These are phyloP conservation scores for Eremochloa ophiuroides DNA, from an alignment of 176 grass and related monocot genomes.

Conservation along the genomic window DNA sequence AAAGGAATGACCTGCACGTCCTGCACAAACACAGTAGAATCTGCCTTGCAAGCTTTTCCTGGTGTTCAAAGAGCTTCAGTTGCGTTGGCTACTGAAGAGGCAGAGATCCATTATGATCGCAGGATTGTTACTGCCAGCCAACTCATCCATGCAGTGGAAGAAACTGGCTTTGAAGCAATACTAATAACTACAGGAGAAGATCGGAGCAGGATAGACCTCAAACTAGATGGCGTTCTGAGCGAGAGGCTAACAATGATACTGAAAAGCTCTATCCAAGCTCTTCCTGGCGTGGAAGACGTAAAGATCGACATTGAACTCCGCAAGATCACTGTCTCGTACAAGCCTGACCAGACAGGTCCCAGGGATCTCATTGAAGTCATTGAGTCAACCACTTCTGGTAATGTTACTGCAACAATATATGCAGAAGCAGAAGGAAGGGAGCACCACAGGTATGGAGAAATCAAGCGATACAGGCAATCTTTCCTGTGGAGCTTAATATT, in stretches of 20 bases:
- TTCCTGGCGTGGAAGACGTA: conserved; percentile 67
- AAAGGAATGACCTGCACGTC: conserved; percentile 88
- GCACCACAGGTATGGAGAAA: conserved; percentile 66
- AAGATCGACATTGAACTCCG: conserved; percentile 49
- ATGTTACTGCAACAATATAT: conserved; percentile 69
- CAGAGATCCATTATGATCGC: conserved; percentile 68
- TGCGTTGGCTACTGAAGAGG: conserved; percentile 88
- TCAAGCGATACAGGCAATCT: conserved; percentile 71
- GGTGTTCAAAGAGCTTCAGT: conserved; percentile 76
- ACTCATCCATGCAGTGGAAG: conserved; percentile 55
- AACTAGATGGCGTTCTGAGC: conserved; percentile 51
- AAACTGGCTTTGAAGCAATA: conserved; percentile 66
- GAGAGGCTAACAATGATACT: conserved; percentile 47
- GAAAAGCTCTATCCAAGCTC: conserved; percentile 66
- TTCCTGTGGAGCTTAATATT: conserved; percentile 90
- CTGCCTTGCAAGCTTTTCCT: conserved; percentile 52
- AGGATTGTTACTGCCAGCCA: conserved; percentile 36
- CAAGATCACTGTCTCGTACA: conserved; percentile 79
- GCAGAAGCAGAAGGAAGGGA: conserved; percentile 75
- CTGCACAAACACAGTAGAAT: conserved; percentile 66
- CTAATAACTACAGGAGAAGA: conserved; percentile 81
- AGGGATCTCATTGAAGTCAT: conserved; percentile 83
- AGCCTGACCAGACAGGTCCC: conserved; percentile 75
- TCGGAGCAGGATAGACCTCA: conserved; percentile 64
- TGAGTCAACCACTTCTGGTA: conserved; percentile 56